These are phyloP conservation scores for Xylaria palmicola DNA, from an alignment of 495 filamentous ascomycete genomes.

Conservation along the genomic window DNA sequence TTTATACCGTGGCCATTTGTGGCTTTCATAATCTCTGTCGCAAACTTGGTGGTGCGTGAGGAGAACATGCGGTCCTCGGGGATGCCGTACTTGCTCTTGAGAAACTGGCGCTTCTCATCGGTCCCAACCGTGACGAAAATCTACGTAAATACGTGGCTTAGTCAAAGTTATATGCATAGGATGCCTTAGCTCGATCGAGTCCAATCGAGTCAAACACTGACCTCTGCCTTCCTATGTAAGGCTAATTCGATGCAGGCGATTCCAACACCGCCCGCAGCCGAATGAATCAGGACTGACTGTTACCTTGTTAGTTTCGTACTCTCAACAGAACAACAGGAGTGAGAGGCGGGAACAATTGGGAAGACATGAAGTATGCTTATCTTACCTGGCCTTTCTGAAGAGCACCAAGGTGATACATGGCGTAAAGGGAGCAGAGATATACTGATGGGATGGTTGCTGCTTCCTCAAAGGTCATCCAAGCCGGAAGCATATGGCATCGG, in stretches of 20 bases:
- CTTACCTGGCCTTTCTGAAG: background rate
- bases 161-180: too few species aligned
- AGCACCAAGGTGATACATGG: background rate
- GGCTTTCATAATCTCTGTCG: conserved; percentile 32
- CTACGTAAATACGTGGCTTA: too few species aligned
- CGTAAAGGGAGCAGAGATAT: conserved; percentile 33
- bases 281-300: conserved; percentile 54
- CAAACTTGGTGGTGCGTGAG: conserved; percentile 34
- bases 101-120: conserved; percentile 36
- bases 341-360: too few species aligned
- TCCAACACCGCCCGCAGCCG: conserved; percentile 49
- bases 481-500: conserved; percentile 29
- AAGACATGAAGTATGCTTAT: too few species aligned
- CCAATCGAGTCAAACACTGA: conserved; percentile 15
- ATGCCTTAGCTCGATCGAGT: background rate
- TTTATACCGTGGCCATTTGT: conserved; percentile 52
- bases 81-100: conserved; percentile 42
- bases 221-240: conserved; percentile 43
- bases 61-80: conserved; percentile 45
- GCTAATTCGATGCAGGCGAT: conserved; percentile 53
- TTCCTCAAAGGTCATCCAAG: conserved; percentile 36
- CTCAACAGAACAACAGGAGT: background rate
- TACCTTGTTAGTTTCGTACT: background rate
- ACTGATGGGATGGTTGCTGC: conserved; percentile 42
- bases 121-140: conserved; percentile 48